Percentiles rank a stretch among this genome's conserved stretches.
phyloP scores from a whole-genome alignment of 108 stramenopile genomes.

The Craspedostauros australis region DNA sequence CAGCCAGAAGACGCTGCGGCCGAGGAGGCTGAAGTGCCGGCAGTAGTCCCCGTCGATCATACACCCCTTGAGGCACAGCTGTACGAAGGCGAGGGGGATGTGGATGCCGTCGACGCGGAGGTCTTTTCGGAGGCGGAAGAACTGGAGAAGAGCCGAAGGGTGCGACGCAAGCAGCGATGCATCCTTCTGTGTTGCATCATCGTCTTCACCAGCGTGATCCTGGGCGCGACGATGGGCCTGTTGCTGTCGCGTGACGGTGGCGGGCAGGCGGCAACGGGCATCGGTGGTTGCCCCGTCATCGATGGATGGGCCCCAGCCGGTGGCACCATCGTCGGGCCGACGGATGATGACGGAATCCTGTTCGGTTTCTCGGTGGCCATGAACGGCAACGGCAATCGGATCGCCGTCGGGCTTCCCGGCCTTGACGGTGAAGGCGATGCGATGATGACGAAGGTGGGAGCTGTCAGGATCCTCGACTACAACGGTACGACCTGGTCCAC shows the following conservation, averaged over 20 bases:
- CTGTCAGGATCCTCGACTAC: conserved; percentile 13
- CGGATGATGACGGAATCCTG: conserved; percentile 18
- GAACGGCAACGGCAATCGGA: conserved; percentile 18
- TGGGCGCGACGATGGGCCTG: conserved; percentile 9
- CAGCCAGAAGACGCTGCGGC: background rate
- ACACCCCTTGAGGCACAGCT: conserved; percentile 18
- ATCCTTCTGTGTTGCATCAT: background rate
- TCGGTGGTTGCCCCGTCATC: background rate
- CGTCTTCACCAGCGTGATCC: background rate
- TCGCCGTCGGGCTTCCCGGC: conserved; percentile 27
- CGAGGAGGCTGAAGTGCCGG: background rate
- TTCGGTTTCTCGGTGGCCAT: conserved; percentile 30
- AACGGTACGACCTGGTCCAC: conserved; percentile 20
- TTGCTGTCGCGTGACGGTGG: background rate
- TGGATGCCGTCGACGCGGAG: conserved; percentile 5
- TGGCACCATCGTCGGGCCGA: conserved; percentile 10
- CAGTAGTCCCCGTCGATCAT: conserved; percentile 2
- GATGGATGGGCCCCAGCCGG: conserved; percentile 23
- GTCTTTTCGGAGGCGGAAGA: conserved; percentile 5
- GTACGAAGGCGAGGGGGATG: conserved; percentile 16
- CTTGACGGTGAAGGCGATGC: conserved; percentile 1
- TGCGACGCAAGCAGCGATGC: conserved; percentile 3
- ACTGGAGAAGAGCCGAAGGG: background rate
- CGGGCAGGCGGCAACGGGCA: background rate
- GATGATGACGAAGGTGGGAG: conserved; percentile 3